Evolutionary conservation across 148 eudicot species (phyloP).

Genomic region (Cornus kousa): DNA sequence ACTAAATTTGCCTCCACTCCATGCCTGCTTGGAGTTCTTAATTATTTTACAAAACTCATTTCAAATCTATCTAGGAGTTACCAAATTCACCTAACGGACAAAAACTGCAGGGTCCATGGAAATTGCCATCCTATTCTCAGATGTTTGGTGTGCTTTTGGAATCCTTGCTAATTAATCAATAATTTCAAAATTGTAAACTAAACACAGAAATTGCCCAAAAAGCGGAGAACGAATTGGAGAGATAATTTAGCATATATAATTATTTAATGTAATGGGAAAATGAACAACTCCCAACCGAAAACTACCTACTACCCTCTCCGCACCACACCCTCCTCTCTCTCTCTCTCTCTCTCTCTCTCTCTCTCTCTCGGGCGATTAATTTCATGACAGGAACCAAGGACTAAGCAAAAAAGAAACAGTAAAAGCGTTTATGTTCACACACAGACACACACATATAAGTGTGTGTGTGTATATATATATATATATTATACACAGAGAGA

Average conservation of each 20-base stretch:
- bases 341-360: constrained; percentile 8
- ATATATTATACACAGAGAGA: background rate
- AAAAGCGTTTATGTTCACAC: background rate
- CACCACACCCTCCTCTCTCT: constrained; percentile 2
- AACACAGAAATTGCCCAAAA: background rate
- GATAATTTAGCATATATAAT: background rate
- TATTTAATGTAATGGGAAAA: background rate
- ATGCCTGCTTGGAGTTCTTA: too few species aligned
- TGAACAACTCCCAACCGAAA: constrained; percentile 63
- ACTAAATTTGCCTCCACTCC: too few species aligned
- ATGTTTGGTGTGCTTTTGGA: too few species aligned
- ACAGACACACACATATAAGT: background rate
- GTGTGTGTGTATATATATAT: background rate
- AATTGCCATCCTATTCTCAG: too few species aligned
- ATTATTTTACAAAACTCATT: too few species aligned
- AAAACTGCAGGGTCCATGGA: too few species aligned
- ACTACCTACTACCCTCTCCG: constrained; percentile 49
- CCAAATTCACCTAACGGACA: too few species aligned
- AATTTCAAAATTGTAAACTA: too few species aligned
- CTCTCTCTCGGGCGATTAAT: constrained; percentile 1
- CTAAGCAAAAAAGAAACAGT: background rate
- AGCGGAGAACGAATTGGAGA: background rate
- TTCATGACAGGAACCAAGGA: background rate
- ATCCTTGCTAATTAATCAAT: too few species aligned
- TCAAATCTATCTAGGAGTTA: too few species aligned